Conservation (phyloP, 2,329 filamentous ascomycete species). For the Fusarium longipes region DNA sequence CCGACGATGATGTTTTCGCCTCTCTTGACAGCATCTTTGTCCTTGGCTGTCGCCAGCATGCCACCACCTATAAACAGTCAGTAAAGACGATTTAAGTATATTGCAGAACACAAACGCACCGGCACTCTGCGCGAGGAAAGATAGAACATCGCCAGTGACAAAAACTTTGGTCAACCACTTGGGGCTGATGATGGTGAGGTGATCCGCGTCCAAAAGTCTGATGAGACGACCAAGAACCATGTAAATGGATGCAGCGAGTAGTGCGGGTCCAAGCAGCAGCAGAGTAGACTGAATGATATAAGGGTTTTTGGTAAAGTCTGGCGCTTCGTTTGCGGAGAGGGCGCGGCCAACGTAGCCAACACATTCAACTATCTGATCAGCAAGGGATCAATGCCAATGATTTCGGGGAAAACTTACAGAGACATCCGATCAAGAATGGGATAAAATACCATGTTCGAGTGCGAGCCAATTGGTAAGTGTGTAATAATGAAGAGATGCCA, state of each 20-base stretch:
- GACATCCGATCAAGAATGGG: slow-evolving; percentile 63
- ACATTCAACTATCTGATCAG: slow-evolving; percentile 41
- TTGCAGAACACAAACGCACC: slow-evolving; percentile 29
- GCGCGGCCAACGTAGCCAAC: slow-evolving; percentile 61
- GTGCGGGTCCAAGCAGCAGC: slow-evolving; percentile 53
- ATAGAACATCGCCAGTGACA: slow-evolving; percentile 61
- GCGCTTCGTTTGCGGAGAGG: slow-evolving; percentile 56
- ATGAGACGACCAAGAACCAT: slow-evolving; percentile 60
- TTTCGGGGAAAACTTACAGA: slow-evolving; percentile 54
- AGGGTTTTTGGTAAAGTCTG: slow-evolving; percentile 49
- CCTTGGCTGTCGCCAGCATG: slow-evolving; percentile 43
- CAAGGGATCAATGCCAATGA: no score
- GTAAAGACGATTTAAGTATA: not conserved
- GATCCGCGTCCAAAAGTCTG: slow-evolving; percentile 52
- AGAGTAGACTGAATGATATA: slow-evolving; percentile 57
- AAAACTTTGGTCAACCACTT: slow-evolving; percentile 64
- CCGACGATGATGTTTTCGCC: slow-evolving; percentile 63
- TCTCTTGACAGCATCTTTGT: slow-evolving; percentile 44
- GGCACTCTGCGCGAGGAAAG: slow-evolving; percentile 52
- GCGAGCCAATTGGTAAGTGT: slow-evolving; percentile 54
- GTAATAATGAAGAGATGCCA: slow-evolving; percentile 51
- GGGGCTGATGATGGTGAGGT: slow-evolving; percentile 55
- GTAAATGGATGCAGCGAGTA: slow-evolving; percentile 60
- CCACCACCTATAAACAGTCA: slow-evolving; percentile 38
- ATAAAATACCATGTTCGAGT: slow-evolving; percentile 64